These are phyloP conservation scores for Francoa sonchifolia DNA, from an alignment of 441 rosid species.

Conservation along the genomic window DNA sequence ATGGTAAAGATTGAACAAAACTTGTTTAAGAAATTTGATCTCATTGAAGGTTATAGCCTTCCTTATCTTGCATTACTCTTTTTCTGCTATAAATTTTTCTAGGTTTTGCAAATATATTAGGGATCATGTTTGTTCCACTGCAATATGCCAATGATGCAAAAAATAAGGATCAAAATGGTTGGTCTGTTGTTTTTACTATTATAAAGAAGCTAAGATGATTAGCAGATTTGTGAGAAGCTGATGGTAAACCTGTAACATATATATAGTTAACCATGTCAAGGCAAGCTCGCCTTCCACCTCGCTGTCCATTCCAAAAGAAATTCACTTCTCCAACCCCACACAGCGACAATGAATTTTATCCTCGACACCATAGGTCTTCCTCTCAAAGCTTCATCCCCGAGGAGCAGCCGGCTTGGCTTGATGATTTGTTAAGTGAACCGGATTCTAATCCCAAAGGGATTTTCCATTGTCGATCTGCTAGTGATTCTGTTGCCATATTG, in stretches of 20 bases:
- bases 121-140: too few relatives aligned
- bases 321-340: conserved; percentile 21
- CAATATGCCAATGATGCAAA: too few relatives aligned
- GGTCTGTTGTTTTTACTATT: too few relatives aligned
- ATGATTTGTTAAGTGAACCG: conserved; percentile 42
- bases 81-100: too few relatives aligned
- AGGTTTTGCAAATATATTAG: too few relatives aligned
- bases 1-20: too few relatives aligned
- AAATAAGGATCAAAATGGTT: too few relatives aligned
- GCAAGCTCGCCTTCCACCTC: conserved; percentile 61
- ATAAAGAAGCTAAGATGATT: too few relatives aligned
- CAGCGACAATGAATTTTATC: conserved; percentile 14
- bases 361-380: conserved; percentile 30
- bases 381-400: conserved; percentile 35
- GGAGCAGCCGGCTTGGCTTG: conserved; percentile 59
- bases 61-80: too few relatives aligned
- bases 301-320: conserved; percentile 51
- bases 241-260: conserved; percentile 7
- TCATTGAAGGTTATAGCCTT: too few relatives aligned
- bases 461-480: conserved; percentile 45
- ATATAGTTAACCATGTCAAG: conserved; percentile 36
- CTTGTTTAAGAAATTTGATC: too few relatives aligned
- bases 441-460: conserved; percentile 23
- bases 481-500: conserved; percentile 48
- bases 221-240: conserved; percentile 11